Evolutionary conservation across 2,329 filamentous ascomycete genomes (phyloP).

Genomic region (Colletotrichum tamarilloi): DNA sequence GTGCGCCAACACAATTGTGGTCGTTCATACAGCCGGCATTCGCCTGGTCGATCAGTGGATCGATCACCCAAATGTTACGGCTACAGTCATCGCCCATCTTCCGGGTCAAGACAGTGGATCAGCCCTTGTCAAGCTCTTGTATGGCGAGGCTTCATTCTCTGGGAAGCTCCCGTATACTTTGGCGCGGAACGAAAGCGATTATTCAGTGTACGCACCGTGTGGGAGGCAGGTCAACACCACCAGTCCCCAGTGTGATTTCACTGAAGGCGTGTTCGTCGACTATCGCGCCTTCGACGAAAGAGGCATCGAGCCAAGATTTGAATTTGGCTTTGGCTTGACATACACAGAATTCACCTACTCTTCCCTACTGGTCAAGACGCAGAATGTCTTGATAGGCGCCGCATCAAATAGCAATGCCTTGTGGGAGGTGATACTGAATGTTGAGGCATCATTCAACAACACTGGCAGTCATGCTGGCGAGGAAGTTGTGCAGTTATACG

Average conservation of each 20-base stretch:
- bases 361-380: conserved; percentile 48
- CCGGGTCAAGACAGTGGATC: conserved; percentile 72
- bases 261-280: conserved; percentile 63
- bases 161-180: conserved; percentile 72
- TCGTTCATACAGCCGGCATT: conserved; percentile 71
- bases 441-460: conserved; percentile 54
- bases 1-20: conserved; percentile 72
- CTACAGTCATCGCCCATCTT: conserved; percentile 72
- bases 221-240: conserved; percentile 40
- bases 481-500: conserved; percentile 61
- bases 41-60: conserved; percentile 71
- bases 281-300: conserved; percentile 64
- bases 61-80: conserved; percentile 73
- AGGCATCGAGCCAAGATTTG: conserved; percentile 61
- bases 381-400: conserved; percentile 39
- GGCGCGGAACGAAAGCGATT: conserved; percentile 66
- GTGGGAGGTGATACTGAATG: conserved; percentile 56
- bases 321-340: conserved; percentile 67
- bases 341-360: conserved; percentile 66
- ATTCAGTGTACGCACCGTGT: conserved; percentile 42
- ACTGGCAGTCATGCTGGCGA: conserved; percentile 53
- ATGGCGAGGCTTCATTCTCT: conserved; percentile 66
- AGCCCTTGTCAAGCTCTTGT: conserved; percentile 66
- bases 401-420: conserved; percentile 58
- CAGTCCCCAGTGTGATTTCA: conserved; percentile 60